Base-by-base conservation (phyloP, 2,329 filamentous ascomycete species). In the Fusarium papillatum region DNA sequence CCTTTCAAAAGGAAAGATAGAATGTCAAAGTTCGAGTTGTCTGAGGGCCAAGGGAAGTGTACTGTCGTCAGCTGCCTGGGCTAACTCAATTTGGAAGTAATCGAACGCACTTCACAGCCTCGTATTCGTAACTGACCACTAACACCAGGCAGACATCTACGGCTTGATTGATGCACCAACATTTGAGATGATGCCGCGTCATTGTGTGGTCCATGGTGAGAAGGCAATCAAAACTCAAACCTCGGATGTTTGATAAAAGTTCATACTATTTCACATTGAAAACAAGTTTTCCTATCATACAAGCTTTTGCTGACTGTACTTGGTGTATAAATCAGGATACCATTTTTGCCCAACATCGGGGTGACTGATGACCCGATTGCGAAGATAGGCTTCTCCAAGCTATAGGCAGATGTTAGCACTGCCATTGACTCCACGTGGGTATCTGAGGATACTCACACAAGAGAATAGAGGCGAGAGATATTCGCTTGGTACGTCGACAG, bases 61-160 rank as follows among this genome's bases (percentile, higher is more conserved):
- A 41, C 26, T 24, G 36, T 29, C 26, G 13, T 53, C n/a, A 14
- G 22, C 14, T 43, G 34, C 34, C 34, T 36, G 6, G 13, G 11
- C 55, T 43, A 50, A 59, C 74, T 16, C 5, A 4, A 75, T 64
- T 17, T 7, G 59, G 74, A 64, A 77, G 24, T 48, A 69, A 69
- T 73, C 39, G 60, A 77, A 41, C 75, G 74, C 75, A 29, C 39
- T 41, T 55, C 17, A 43, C 19, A 19, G 22, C 17, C 38, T 46
- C 60, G 60, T 62, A 39, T 43, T 62, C 19, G 38, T 62, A 62
- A 22, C 36, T 4, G 11, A 19, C 4, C 26, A 53, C 17, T 29
- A 31, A 31, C 50, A 31, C 9, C 24, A 19, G 24, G 14, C 5
- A 50, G 8, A 24, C 3, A 14, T 26, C 9, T 50, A 19, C 24